Base-by-base conservation (phyloP, 208 protist species). In the Wallacemonas rigidus region DNA sequence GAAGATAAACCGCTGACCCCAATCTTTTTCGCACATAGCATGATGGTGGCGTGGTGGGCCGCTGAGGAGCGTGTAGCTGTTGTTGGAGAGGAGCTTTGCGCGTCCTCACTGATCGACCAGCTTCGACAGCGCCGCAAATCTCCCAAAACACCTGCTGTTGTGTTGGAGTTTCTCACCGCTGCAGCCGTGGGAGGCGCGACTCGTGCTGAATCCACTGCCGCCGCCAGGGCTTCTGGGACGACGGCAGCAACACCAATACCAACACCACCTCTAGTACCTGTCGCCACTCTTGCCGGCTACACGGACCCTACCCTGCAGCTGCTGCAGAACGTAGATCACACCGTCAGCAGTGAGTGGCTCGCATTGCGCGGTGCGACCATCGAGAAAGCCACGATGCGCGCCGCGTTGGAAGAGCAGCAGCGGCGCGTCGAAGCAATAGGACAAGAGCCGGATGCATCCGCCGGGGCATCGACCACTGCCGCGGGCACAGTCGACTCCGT, bases 31-130 rank as follows among this genome's bases (percentile, higher is more conserved):
- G 73, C 78, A 2, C 58, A 69, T 48, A 88, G 72, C 41, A 77
- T 77, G 38, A 64, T 88, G 43, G 56, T 87, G 26, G 76, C 84
- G 45, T 91, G 86, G 86, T 88, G 82, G 82, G 56, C 74, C 6
- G 80, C 83, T 36, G 86, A 91, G 75, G 63, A 69, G 60, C 70
- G 77, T 41, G 64, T 67, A 11, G 62, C 36, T 5, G 38, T 56
- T n/a, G 43, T 70, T 2, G 41, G 17, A 38, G n/a, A 12, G 26
- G 36, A 40, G 6, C 39, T 39, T 26, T 15, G 15, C 26, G 64
- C 7, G 26, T 43, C 26, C 5, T 7, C 3, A 48, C 50, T 58
- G 36, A n/a, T 56, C 3, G 60, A 14, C 11, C 12, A 44, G 1
- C 41, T 65, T 48, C 41, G 8, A 17, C 60, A 50, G 40, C 60